Conservation (phyloP, 208 protist genomes). For the Strigomonas galati region DNA sequence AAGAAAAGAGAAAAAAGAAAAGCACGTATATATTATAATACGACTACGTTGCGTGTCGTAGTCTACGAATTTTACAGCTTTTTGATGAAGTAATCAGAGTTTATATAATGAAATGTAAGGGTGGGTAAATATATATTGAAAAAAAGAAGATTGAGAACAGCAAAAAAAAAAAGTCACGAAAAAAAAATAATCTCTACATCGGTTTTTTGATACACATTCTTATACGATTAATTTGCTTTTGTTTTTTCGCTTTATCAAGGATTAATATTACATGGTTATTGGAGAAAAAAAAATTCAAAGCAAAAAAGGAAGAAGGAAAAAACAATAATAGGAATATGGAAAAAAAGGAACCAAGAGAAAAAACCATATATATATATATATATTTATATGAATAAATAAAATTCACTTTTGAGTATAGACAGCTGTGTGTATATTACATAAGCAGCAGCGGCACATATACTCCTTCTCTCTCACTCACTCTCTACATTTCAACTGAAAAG, state of each 20-base stretch:
- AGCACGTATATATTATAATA: neutral
- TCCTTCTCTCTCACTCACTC: neutral
- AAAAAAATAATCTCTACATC: neutral
- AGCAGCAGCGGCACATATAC: no score
- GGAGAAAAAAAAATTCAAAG: neutral
- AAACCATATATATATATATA: no score
- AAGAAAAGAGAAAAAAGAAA: neutral
- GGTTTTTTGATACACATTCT: neutral
- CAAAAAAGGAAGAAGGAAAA: conserved; percentile 1
- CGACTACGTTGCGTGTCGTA: neutral
- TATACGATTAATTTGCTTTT: neutral
- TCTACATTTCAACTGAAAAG: neutral
- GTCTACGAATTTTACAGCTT: neutral
- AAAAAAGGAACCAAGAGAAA: no score
- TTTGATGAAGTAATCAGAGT: neutral
- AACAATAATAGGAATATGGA: no score
- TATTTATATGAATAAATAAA: no score
- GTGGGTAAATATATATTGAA: neutral
- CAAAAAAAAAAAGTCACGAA: neutral
- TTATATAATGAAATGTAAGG: neutral
- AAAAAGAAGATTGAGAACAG: neutral
- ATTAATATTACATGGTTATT: neutral
- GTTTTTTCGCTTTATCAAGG: neutral
- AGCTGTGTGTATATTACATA: no score
- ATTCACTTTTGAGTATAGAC: no score